These are phyloP conservation scores for Hypoxylon fuscum DNA, from an alignment of 495 filamentous ascomycete genomes.

Conservation along the genomic window DNA sequence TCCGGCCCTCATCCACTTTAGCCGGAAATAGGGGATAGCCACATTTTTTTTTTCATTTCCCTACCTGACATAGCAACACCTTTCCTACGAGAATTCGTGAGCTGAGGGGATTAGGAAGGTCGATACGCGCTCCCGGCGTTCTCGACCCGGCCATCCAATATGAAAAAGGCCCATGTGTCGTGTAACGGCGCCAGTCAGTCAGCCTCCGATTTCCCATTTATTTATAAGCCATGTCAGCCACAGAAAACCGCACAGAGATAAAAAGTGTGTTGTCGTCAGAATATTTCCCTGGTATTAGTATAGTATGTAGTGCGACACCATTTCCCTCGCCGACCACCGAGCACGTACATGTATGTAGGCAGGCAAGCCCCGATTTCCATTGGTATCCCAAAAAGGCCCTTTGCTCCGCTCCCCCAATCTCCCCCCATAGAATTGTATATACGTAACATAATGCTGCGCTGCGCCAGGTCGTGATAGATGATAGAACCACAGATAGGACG, in stretches of 20 bases:
- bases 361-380: neutral
- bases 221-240: slow-evolving; percentile 5
- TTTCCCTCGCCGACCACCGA: neutral
- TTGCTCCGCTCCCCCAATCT: slow-evolving; percentile 22
- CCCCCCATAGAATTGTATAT: slow-evolving; percentile 1
- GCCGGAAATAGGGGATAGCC: neutral
- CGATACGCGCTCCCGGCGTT: slow-evolving; percentile 10
- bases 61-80: neutral
- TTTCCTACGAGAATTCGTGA: neutral
- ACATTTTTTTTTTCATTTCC: neutral
- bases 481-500: slow-evolving; percentile 1
- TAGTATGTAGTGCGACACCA: slow-evolving; percentile 11
- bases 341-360: neutral
- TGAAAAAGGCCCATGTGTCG: neutral
- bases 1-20: too few species aligned
- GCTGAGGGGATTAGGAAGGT: neutral
- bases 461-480: neutral
- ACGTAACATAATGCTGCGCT: slow-evolving; percentile 4
- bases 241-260: neutral
- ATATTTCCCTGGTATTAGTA: slow-evolving; percentile 11
- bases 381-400: slow-evolving; percentile 17
- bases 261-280: neutral
- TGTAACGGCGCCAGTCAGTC: neutral
- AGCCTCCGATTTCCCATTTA: neutral
- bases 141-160: slow-evolving; percentile 18